Evolutionary conservation across 192 early-diverging fungal genomes (phyloP).

Genomic region (Coemansia nantahalensis): DNA sequence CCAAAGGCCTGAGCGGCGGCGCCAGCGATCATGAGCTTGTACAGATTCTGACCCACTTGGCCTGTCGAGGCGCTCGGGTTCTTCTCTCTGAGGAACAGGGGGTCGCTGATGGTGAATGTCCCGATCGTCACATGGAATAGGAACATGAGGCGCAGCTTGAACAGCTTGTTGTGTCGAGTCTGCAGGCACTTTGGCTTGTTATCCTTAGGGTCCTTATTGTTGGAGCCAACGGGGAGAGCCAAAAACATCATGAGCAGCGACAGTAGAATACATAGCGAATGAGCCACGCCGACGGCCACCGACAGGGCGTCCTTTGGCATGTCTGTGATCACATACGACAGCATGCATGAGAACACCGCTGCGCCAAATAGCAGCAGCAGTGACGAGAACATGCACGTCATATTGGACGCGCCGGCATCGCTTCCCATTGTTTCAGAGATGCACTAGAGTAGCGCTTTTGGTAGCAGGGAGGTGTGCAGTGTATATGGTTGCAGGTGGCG

Average conservation of each 20-base stretch:
- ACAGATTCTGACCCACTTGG: too few relatives aligned
- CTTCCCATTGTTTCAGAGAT: background rate
- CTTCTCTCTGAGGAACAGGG: constrained; percentile 9
- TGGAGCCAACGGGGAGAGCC: background rate
- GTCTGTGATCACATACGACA: constrained; percentile 1
- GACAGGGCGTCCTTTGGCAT: constrained; percentile 3
- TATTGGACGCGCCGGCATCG: background rate
- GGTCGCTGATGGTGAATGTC: constrained; percentile 11
- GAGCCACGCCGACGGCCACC: constrained; percentile 1
- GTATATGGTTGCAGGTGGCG: background rate
- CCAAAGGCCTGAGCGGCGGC: constrained; percentile 3
- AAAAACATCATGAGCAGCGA: background rate
- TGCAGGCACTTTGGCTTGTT: background rate
- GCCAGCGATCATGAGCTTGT: constrained; percentile 10
- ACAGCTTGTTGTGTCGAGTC: background rate
- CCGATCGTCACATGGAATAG: constrained; percentile 4
- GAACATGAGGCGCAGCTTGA: background rate
- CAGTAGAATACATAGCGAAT: background rate
- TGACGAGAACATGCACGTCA: background rate
- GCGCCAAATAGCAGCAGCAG: background rate
- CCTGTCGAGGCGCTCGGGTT: background rate
- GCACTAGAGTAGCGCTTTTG: background rate
- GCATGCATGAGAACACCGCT: background rate
- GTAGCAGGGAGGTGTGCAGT: background rate
- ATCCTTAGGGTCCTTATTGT: background rate